Percentiles rank a stretch among this genome's conserved stretches.
These are phyloP conservation scores for Candolleomyces eurysporus DNA, from an alignment of 768 basidiomycete genomes.

Conservation along the genomic window DNA sequence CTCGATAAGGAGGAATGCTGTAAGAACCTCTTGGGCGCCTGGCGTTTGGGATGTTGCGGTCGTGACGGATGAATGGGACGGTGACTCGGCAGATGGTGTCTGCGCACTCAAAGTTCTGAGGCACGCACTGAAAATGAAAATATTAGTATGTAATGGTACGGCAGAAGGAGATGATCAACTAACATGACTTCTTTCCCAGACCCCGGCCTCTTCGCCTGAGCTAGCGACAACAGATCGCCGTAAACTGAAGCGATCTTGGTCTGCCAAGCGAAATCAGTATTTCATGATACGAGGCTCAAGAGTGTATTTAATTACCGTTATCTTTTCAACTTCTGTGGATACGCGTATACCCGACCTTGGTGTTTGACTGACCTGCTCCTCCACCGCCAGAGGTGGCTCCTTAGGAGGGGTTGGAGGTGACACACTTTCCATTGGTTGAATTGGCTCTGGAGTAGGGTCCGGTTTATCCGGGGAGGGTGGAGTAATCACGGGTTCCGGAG, in stretches of 20 bases:
- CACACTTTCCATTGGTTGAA: neutral
- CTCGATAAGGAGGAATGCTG: slow-evolving; percentile 60
- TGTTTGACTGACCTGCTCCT: slow-evolving; percentile 8
- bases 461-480: neutral
- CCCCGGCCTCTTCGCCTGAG: slow-evolving; percentile 5
- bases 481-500: neutral
- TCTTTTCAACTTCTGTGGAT: slow-evolving; percentile 63
- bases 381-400: neutral
- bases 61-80: slow-evolving; percentile 54
- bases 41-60: slow-evolving; percentile 35
- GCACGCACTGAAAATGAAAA: neutral
- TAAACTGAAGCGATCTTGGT: slow-evolving; percentile 62
- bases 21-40: slow-evolving; percentile 69
- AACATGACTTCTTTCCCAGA: slow-evolving; percentile 62
- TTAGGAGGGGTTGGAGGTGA: neutral
- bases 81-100: slow-evolving; percentile 53
- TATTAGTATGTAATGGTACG: neutral
- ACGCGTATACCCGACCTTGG: slow-evolving; percentile 34
- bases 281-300: neutral
- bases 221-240: neutral
- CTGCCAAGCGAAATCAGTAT: slow-evolving; percentile 32
- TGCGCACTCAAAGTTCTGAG: slow-evolving; percentile 22
- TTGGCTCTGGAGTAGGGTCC: neutral
- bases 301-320: slow-evolving; percentile 45
- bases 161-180: slow-evolving; percentile 15